Evolutionary conservation across 345 rosid genomes (phyloP).

Genomic region (Rhizophora apiculata): DNA sequence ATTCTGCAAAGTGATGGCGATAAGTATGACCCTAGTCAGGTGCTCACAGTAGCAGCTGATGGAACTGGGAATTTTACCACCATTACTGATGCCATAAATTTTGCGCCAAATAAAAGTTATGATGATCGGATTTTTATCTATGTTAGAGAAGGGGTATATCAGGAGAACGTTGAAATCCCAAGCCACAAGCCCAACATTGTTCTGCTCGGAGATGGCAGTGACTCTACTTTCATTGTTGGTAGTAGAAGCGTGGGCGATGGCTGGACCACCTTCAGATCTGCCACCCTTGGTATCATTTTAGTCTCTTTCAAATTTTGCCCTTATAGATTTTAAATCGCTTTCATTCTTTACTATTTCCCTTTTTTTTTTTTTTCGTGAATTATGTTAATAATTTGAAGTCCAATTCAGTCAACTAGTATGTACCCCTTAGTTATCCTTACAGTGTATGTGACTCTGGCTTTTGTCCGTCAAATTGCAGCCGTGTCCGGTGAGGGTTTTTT

Average conservation of each 20-base stretch:
- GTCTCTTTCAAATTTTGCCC: background rate
- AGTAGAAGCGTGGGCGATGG: constrained; percentile 66
- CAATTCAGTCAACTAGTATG: background rate
- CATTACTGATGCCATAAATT: constrained; percentile 66
- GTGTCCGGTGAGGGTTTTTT: constrained; percentile 76
- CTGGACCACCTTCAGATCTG: constrained; percentile 97
- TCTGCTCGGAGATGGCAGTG: constrained; percentile 69
- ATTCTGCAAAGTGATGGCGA: constrained; percentile 42
- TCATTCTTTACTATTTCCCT: background rate
- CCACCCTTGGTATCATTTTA: constrained; percentile 59
- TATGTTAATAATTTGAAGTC: background rate
- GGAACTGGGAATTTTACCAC: constrained; percentile 77
- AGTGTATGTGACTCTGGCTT: background rate
- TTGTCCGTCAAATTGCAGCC: constrained; percentile 34
- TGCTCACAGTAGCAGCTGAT: constrained; percentile 63
- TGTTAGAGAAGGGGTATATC: constrained; percentile 62
- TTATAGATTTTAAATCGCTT: background rate
- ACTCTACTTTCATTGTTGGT: constrained; percentile 59
- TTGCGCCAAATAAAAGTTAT: constrained; percentile 62
- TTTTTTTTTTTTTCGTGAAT: background rate
- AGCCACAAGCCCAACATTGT: constrained; percentile 65
- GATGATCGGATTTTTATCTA: constrained; percentile 46
- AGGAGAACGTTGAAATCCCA: constrained; percentile 67
- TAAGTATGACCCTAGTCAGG: constrained; percentile 54
- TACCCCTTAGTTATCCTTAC: background rate